Base-by-base conservation (phyloP, 2,329 filamentous ascomycete genomes). In the Zymoseptoria passerinii region DNA sequence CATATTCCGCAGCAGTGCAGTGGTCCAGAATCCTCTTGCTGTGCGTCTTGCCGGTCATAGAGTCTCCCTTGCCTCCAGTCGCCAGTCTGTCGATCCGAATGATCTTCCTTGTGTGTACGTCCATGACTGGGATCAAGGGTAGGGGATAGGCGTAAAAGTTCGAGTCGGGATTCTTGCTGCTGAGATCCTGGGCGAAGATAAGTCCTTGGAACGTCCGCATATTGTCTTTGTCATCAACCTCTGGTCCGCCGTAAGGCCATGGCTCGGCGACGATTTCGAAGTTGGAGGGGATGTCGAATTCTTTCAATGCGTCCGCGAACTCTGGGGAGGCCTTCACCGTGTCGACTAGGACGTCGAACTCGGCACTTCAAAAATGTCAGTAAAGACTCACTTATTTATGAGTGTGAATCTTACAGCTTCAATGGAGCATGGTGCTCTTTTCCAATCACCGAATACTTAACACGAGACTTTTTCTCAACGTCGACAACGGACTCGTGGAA, bases 401-500 rank as follows among this genome's bases (percentile, higher is more conserved):
- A 13, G 3, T 27, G 10, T 49, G 9, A 18, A 4, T 63, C 67
- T 53, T 60, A 70, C 65, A 68, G 54, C 8, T 65, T 67, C 29
- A 71, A 50, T 13, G 65, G 57, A 4, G 68, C 65, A 56, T 71
- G 68, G 7, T 62, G 61, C 44, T 69, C 65, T 50, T 66, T 68
- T 29, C 65, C 64, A 53, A 71, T 64, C 3, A 69, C 54, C 53
- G 70, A 67, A 54, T 70, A 67, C 60, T 67, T 60, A 13, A 67
- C 60, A n/a, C 64, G 55, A 40, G 56, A 54, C 35, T 59, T 57
- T 8, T 61, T 65, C 4, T 61, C 59, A 18, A 71, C 53, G 54
- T 71, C 66, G n/a, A 71, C 73, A 28, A 81, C 68, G 0, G 80
- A 77, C 64, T 85, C 82, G 50, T 80, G 75, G 62, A 81, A 84